Evolutionary conservation across 2,329 filamentous ascomycete genomes (phyloP).

Genomic region (Monilinia vaccinii-corymbosi): DNA sequence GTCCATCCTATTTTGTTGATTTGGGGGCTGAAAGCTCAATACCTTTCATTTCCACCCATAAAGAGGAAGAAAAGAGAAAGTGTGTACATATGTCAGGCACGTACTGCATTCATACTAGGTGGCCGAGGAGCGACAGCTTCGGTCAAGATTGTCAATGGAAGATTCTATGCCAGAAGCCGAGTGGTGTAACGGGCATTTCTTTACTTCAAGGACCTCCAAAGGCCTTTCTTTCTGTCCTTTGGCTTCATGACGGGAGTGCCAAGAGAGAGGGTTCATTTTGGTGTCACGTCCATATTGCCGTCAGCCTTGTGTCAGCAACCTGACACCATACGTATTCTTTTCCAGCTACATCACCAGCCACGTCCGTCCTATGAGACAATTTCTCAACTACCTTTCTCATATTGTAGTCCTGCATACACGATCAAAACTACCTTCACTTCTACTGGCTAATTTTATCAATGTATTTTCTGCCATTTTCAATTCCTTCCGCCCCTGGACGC

Average conservation of each 20-base stretch:
- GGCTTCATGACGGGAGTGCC: not conserved
- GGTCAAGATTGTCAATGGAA: not conserved
- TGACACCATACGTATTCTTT: not conserved
- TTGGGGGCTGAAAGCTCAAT: not conserved
- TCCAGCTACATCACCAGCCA: slow-evolving; percentile 4
- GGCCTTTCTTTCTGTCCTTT: not conserved
- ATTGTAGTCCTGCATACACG: slow-evolving; percentile 7
- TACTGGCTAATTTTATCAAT: not conserved
- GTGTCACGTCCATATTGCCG: not conserved
- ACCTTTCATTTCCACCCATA: not conserved
- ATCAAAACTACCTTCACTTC: not conserved
- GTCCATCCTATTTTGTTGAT: not conserved
- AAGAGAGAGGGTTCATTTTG: not conserved
- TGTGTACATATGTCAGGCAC: not conserved
- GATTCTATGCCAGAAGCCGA: not conserved
- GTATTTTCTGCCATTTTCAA: not conserved
- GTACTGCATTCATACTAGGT: too few species aligned
- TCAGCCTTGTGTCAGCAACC: not conserved
- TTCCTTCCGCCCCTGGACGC: slow-evolving; percentile 3
- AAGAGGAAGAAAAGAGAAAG: not conserved
- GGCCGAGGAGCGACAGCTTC: not conserved
- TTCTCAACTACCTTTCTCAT: not conserved
- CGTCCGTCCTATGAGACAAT: not conserved
- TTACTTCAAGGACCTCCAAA: not conserved
- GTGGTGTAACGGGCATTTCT: not conserved